These are phyloP conservation scores for Malbranchea cinnamomea DNA, from an alignment of 2,329 filamentous ascomycete species.

Conservation along the genomic window DNA sequence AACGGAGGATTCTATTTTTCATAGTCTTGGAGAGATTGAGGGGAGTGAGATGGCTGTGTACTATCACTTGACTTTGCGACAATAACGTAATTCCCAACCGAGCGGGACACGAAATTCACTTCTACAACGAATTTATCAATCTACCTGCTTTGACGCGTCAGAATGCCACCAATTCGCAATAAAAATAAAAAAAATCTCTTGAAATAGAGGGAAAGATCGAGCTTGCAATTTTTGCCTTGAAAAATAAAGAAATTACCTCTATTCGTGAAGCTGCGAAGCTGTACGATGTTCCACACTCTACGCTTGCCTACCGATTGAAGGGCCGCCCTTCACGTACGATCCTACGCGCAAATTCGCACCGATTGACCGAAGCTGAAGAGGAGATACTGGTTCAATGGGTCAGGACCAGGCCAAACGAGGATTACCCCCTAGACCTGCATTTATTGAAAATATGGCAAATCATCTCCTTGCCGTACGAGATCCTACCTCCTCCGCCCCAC, in stretches of 20 bases:
- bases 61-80: too few relatives aligned
- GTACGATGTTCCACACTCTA: constrained; percentile 3
- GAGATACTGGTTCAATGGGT: constrained; percentile 3
- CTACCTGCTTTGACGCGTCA: too few relatives aligned
- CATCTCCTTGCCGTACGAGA: constrained; percentile 2
- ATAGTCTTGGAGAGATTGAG: too few relatives aligned
- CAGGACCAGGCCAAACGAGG: not conserved
- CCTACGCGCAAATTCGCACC: constrained; percentile 2
- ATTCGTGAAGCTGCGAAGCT: constrained; percentile 5
- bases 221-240: constrained; percentile 4
- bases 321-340: not conserved
- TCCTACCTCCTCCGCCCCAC: not conserved
- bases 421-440: constrained; percentile 1
- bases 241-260: constrained; percentile 5
- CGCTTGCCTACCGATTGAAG: constrained; percentile 2
- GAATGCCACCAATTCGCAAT: too few relatives aligned
- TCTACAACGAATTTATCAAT: too few relatives aligned
- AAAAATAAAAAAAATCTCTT: constrained; percentile 3
- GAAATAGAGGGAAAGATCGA: constrained; percentile 5
- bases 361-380: constrained; percentile 5
- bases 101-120: too few relatives aligned
- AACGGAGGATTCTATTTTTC: too few relatives aligned
- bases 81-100: too few relatives aligned
- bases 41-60: too few relatives aligned
- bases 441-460: constrained; percentile 7